Evolutionary conservation across 2,329 filamentous ascomycete genomes (phyloP), one percentile per base, ranked within the genome.

Genomic region (Claviceps lovelessii): DNA sequence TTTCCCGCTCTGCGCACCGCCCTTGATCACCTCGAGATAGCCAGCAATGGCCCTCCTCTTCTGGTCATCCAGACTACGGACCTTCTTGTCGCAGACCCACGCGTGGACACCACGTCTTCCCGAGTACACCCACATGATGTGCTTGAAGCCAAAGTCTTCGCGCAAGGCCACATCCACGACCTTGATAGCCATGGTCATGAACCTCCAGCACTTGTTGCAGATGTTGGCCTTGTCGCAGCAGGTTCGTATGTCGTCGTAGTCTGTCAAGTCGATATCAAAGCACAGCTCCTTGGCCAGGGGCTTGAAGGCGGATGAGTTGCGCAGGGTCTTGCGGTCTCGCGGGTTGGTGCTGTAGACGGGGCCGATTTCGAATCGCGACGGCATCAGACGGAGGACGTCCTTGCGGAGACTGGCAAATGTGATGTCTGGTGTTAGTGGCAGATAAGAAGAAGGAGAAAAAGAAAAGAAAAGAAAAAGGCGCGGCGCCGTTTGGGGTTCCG

Each of bases 201-300:
- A 98, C 51, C 86, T 78, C 93, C 93, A 98, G 73, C 93, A 98
- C 67, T 90, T 93, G 60, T 76, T 78, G 68, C 93, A 98, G 60
- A 98, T 97, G 62, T 88, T 94, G 9, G 91, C 89, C 67, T 91
- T 90, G 63, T 85, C 83, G 68, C 93, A 98, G 72, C 93, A 98
- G 33, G 90, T 96, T 61, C 93, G 84, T 60, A 98, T 88, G 60
- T 95, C 89, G 67, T 98, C 93, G 71, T 98, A 98, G 72, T 97
- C 93, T 54, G 93, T 97, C 80, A 98, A 80, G 79, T 98, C 93
- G 64, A 98, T 97, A 85, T 98, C 93, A 70, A 98, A 97, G 63
- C 95, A 95, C 44, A 98, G 75, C 69, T 98, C 93, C 69, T 98
- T 98, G 55, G 87, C 80, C 37, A 96, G 70, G 0, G 93, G 91